These are phyloP conservation scores for Candida vaughaniae DNA, from an alignment of 805 yeast genomes.

Conservation along the genomic window DNA sequence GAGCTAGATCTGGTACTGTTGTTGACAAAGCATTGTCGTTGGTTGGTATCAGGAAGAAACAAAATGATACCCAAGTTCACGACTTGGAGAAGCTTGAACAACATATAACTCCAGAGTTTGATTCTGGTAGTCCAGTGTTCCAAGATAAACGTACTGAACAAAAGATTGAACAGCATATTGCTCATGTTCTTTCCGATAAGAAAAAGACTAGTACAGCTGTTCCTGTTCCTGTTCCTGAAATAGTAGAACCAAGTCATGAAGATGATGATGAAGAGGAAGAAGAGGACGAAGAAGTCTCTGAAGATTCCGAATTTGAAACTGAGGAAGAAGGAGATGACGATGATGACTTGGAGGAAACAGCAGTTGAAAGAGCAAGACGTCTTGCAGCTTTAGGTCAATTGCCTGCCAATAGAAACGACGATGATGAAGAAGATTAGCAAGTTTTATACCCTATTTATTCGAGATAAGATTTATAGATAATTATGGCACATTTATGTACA, in stretches of 20 bases:
- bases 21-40: conserved; percentile 49
- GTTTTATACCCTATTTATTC: not conserved
- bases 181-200: not conserved
- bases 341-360: conserved; percentile 50
- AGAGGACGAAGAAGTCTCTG: conserved; percentile 14
- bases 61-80: not conserved
- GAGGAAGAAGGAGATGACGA: conserved; percentile 22
- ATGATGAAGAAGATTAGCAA: conserved; percentile 48
- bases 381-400: conserved; percentile 54
- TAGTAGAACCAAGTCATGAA: conserved; percentile 5
- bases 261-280: conserved; percentile 11
- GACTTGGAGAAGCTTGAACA: conserved; percentile 10
- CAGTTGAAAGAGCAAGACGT: conserved; percentile 63
- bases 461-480: no score
- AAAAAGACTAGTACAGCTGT: conserved; percentile 3
- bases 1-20: conserved; percentile 41
- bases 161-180: conserved; percentile 7
- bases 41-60: conserved; percentile 48
- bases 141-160: conserved; percentile 4
- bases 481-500: not conserved
- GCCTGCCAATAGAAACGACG: conserved; percentile 37
- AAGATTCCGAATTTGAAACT: conserved; percentile 18
- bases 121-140: conserved; percentile 11
- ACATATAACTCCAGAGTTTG: conserved; percentile 12
- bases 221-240: conserved; percentile 10